These are phyloP conservation scores for Erodium maritimum DNA, from an alignment of 345 rosid species.

Conservation along the genomic window DNA sequence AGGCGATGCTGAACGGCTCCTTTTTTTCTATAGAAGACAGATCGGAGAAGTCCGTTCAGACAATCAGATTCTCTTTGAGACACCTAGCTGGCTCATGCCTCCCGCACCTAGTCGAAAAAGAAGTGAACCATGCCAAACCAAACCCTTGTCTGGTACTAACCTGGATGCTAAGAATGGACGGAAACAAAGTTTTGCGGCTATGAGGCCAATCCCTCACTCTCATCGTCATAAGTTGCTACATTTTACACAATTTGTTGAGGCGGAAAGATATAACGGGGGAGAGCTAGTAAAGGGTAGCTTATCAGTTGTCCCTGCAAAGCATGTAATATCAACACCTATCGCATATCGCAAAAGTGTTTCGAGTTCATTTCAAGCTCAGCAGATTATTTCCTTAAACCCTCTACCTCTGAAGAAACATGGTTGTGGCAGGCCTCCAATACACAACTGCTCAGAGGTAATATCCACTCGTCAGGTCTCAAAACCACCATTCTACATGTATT, in stretches of 20 bases:
- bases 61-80: conserved; percentile 22
- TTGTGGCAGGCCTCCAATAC: conserved; percentile 92
- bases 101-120: conserved; percentile 73
- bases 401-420: conserved; percentile 93
- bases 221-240: conserved; percentile 71
- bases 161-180: conserved; percentile 44
- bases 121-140: conserved; percentile 37
- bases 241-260: conserved; percentile 59
- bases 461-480: not conserved
- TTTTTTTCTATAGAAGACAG: conserved; percentile 56
- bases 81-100: conserved; percentile 75
- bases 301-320: conserved; percentile 54
- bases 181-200: conserved; percentile 52
- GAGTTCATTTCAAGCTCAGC: conserved; percentile 80
- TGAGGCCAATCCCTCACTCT: conserved; percentile 89
- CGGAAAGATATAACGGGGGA: conserved; percentile 66
- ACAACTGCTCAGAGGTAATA: conserved; percentile 82
- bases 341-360: conserved; percentile 65
- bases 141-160: conserved; percentile 19
- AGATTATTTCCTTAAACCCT: conserved; percentile 83
- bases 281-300: conserved; percentile 55
- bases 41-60: conserved; percentile 24
- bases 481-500: not conserved
- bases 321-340: conserved; percentile 36
- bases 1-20: conserved; percentile 86